Percentiles rank a stretch among this genome's conserved stretches.
Conservation (phyloP, 192 early-diverging fungal species). For the Glomus cerebriforme region DNA sequence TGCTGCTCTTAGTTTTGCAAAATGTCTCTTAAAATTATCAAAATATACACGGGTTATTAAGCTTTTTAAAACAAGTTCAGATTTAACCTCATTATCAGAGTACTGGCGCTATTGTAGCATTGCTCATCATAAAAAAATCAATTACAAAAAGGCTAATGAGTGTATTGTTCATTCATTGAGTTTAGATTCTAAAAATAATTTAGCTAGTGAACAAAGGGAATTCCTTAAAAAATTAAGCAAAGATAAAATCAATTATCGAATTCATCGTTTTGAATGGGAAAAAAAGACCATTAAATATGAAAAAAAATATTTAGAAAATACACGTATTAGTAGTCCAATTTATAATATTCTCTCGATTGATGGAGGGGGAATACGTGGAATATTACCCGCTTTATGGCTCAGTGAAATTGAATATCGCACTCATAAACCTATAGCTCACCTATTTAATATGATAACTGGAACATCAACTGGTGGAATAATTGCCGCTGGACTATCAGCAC, state of each 20-base stretch:
- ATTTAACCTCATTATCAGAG: background rate
- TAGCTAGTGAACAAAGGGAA: background rate
- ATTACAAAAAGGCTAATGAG: background rate
- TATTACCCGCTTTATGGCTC: constrained; percentile 11
- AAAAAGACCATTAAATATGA: background rate
- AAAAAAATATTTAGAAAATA: background rate
- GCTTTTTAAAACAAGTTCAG: background rate
- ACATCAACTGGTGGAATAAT: background rate
- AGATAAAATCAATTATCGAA: background rate
- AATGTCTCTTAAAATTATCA: background rate
- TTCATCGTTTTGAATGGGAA: background rate
- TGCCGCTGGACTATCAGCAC: background rate
- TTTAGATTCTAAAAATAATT: background rate
- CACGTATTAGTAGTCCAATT: background rate
- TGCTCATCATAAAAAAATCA: background rate
- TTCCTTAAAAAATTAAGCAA: background rate
- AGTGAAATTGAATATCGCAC: background rate
- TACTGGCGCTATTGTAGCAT: background rate
- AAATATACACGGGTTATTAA: background rate
- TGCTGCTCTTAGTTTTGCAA: constrained; percentile 2
- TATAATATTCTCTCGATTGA: constrained; percentile 4
- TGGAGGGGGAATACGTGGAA: background rate
- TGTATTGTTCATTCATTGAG: background rate
- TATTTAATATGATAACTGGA: constrained; percentile 16
- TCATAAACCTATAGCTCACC: constrained; percentile 1